Base-by-base conservation (phyloP, 345 rosid genomes). In the Lepidium aucheri region DNA sequence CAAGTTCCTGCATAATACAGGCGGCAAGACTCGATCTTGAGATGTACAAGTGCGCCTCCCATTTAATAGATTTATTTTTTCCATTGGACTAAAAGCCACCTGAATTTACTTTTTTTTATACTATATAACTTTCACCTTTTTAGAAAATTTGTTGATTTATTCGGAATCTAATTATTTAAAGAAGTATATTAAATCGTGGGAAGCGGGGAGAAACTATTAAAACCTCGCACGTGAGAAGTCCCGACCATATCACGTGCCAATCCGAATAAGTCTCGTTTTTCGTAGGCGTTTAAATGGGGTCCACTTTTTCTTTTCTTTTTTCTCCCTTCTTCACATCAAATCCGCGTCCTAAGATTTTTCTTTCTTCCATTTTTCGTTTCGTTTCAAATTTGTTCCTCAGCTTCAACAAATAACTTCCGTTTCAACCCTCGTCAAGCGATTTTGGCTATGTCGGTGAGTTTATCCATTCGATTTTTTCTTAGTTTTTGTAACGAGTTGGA, bases 391-490 rank as follows among this genome's bases (percentile, higher is more conserved):
- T 39, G 2, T 26, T 54, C 63, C 9, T 69, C 53, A 30, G 60
- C 44, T 59, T 24, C 0, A 11, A 16, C 28, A 26, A 60, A 6
- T 14, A 9, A 2, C 20, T 56, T 32, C 12, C 46, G 53, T 64
- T 49, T 46, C 46, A 52, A 64, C 34, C 67, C 34, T 16, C 53
- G 71, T 56, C 66, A 34, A 65, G 0, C 44, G 20, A 63, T 47
- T 12, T 50, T 38, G 62, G 18, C 49, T 63, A 66, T 73, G 77
- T 51, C 72, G 56, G 77, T 73, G 41, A 73, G 77, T 59, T 43
- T 38, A 1, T 58, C n/a, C 16, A 8, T 11, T 14, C 30, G 0
- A 26, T 1, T 24, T 14, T 1, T 20, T 32, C 6, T 39, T 36
- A 46, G 10, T 32, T 0, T 24, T 20, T 2, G 15, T 20, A 40